Percentiles rank a stretch among this genome's conserved stretches.
phyloP scores from a whole-genome alignment of 78 protist species.

The Mantamonas sphyraenae region DNA sequence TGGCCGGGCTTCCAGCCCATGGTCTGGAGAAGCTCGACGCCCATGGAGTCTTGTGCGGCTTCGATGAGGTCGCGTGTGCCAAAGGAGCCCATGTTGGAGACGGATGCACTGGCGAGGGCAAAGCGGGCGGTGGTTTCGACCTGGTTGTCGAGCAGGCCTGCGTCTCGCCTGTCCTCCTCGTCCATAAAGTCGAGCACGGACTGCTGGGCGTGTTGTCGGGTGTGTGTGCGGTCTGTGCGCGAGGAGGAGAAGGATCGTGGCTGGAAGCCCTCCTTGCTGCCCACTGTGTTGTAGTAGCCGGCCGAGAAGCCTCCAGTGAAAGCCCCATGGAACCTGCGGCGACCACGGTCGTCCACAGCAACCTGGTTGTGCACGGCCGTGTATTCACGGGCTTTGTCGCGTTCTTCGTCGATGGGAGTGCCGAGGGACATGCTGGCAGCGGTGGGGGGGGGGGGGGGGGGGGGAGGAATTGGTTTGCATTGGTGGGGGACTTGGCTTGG shows the following conservation, averaged over 20 bases:
- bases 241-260: constrained; percentile 56
- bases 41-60: not conserved
- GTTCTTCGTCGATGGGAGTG: too few species aligned
- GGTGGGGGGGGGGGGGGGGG: too few species aligned
- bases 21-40: constrained; percentile 22
- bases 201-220: not conserved
- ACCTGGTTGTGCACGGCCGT: too few species aligned
- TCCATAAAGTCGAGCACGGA: constrained; percentile 79
- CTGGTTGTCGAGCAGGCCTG: not conserved
- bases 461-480: too few species aligned
- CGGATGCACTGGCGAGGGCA: not conserved
- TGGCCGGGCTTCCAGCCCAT: constrained; percentile 48
- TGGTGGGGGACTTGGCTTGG: too few species aligned
- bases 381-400: too few species aligned
- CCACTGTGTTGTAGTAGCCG: constrained; percentile 91
- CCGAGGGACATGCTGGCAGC: too few species aligned
- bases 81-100: not conserved
- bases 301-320: constrained; percentile 96
- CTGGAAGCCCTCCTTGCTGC: constrained; percentile 71
- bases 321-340: constrained; percentile 91
- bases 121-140: too few species aligned
- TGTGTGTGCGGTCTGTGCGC: constrained; percentile 10
- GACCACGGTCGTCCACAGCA: constrained; percentile 77
- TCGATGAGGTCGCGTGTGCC: not conserved
- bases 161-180: constrained; percentile 53